Percentiles rank a stretch among this genome's conserved stretches.
phyloP scores from a whole-genome alignment of 2,329 filamentous ascomycete species.

The Paraconiothyrium brasiliense region DNA sequence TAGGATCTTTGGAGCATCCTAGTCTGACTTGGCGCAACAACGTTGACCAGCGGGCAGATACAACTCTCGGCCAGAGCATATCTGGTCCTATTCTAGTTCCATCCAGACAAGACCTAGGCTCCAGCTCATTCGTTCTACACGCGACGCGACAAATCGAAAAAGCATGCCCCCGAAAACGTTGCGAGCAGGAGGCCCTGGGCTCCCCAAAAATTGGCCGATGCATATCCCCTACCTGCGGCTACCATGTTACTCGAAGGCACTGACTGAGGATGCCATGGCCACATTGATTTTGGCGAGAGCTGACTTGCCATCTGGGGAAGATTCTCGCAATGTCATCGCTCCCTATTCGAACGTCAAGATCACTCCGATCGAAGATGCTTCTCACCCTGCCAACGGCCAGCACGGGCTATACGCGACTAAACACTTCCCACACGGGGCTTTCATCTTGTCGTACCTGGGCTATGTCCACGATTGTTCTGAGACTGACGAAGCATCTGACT shows the following conservation, averaged over 20 bases:
- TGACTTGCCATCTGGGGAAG: slow-evolving; percentile 26
- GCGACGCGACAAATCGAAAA: slow-evolving; percentile 3
- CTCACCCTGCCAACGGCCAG: slow-evolving; percentile 60
- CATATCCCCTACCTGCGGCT: slow-evolving; percentile 37
- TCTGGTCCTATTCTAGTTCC: no score
- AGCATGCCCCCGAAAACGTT: slow-evolving; percentile 7
- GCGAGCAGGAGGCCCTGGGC: slow-evolving; percentile 13
- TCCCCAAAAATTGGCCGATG: slow-evolving; percentile 46
- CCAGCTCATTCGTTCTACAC: neutral
- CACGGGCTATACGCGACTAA: slow-evolving; percentile 58
- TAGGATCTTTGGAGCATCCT: no score
- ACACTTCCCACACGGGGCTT: slow-evolving; percentile 55
- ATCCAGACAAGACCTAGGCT: neutral
- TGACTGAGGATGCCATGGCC: slow-evolving; percentile 33
- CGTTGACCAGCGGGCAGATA: no score
- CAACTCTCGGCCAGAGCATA: no score
- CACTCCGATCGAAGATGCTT: slow-evolving; percentile 48
- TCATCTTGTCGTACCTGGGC: slow-evolving; percentile 62
- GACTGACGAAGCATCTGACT: slow-evolving; percentile 56
- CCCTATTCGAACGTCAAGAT: slow-evolving; percentile 55
- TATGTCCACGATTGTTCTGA: slow-evolving; percentile 57
- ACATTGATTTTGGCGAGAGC: slow-evolving; percentile 33
- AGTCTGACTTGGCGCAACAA: no score
- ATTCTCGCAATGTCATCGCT: slow-evolving; percentile 25
- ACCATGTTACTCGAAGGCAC: slow-evolving; percentile 44